These are phyloP conservation scores for Kwoniella heveanensis DNA, from an alignment of 768 basidiomycete species.

Conservation along the genomic window DNA sequence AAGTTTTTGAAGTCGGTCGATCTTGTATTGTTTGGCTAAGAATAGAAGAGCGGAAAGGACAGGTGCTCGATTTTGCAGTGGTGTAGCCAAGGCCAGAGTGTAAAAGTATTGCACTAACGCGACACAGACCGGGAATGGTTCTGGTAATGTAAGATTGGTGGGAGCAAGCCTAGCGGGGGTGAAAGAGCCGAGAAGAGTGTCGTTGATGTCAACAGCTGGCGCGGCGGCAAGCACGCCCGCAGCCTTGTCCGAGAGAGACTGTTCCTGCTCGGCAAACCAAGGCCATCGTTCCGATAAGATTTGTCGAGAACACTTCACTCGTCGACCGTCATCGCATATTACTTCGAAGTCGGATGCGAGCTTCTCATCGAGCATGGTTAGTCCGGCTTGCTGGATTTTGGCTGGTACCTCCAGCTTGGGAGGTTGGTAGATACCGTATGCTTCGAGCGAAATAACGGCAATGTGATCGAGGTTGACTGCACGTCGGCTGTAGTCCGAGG, in stretches of 20 bases:
- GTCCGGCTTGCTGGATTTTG: conserved; percentile 78
- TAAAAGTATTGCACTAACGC: conserved; percentile 95
- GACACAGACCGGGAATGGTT: conserved; percentile 83
- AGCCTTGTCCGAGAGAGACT: conserved; percentile 9
- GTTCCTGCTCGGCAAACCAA: conserved; percentile 67
- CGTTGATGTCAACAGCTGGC: conserved; percentile 36
- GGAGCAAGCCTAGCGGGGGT: conserved; percentile 68
- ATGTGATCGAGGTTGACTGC: conserved; percentile 67
- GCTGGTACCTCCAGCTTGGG: conserved; percentile 66
- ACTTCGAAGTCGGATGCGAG: conserved; percentile 88
- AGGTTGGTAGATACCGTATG: conserved; percentile 93
- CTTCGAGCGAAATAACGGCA: conserved; percentile 85
- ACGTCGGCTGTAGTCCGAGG: conserved; percentile 51
- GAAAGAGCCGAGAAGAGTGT: conserved; percentile 42
- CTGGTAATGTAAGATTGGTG: conserved; percentile 76
- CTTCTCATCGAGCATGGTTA: conserved; percentile 78
- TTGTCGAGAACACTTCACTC: conserved; percentile 76
- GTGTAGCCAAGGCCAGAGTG: conserved; percentile 79
- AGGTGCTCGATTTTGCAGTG: conserved; percentile 85
- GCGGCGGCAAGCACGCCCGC: conserved; percentile 28
- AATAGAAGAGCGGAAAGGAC: conserved; percentile 84
- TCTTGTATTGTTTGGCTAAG: conserved; percentile 77
- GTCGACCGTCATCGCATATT: conserved; percentile 84
- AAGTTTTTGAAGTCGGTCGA: conserved; percentile 71
- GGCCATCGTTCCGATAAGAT: conserved; percentile 90